phyloP scores from a whole-genome alignment of 768 basidiomycete species.

The Lactarius sanguifluus region DNA sequence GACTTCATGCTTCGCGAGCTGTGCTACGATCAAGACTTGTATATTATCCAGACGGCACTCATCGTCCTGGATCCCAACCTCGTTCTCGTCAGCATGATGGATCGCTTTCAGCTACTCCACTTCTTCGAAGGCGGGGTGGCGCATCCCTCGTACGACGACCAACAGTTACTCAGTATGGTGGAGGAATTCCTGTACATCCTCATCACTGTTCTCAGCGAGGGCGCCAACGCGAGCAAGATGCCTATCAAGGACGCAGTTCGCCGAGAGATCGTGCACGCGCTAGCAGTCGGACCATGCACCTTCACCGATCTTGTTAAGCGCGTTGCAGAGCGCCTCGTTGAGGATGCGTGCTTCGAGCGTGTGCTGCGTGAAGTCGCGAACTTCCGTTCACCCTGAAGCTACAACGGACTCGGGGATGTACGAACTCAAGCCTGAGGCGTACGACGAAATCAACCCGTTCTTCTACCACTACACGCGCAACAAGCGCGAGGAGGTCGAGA shows the following conservation, averaged over 20 bases:
- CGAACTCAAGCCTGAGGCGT: constrained; percentile 78
- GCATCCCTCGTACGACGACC: constrained; percentile 62
- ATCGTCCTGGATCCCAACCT: constrained; percentile 74
- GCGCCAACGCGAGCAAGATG: constrained; percentile 69
- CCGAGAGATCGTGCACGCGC: constrained; percentile 86
- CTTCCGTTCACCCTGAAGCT: constrained; percentile 78
- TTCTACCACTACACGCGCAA: constrained; percentile 96
- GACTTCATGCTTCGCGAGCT: constrained; percentile 95
- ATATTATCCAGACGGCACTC: constrained; percentile 83
- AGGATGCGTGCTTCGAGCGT: constrained; percentile 78
- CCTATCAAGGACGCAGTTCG: constrained; percentile 62
- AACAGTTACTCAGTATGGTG: constrained; percentile 79
- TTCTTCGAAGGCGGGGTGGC: constrained; percentile 74
- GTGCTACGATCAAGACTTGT: constrained; percentile 95
- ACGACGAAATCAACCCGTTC: constrained; percentile 90
- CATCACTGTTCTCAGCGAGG: constrained; percentile 84
- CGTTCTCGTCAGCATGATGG: constrained; percentile 82
- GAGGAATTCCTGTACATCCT: constrained; percentile 90
- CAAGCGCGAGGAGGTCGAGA: constrained; percentile 88
- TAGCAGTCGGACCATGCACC: constrained; percentile 83
- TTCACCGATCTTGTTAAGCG: constrained; percentile 92
- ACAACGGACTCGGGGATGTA: constrained; percentile 82
- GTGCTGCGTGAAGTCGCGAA: constrained; percentile 76
- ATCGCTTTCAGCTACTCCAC: constrained; percentile 78
- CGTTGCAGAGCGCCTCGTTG: constrained; percentile 85